Evolutionary conservation across 192 early-diverging fungal genomes (phyloP), one percentile per base, ranked within the genome.

Genomic region (Coemansia sp.): DNA sequence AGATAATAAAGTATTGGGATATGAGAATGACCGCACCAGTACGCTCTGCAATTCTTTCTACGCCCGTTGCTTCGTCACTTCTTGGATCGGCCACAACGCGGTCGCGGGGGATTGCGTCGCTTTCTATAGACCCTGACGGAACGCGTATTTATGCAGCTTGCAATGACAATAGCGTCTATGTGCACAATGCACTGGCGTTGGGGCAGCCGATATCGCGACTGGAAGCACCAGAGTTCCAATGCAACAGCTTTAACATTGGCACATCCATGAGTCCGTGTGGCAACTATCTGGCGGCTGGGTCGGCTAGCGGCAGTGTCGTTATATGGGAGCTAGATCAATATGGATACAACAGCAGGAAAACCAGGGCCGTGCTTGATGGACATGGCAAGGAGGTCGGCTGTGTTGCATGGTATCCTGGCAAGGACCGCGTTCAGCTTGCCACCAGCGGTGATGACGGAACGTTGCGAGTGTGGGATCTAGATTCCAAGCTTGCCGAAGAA

Each of bases 1-100:
- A 71, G 18, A 70, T 86, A 26, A 77, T 96, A 39, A 93, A 91
- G 74, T 85, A 90, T 41, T 96, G 94, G 94, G 94, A 96, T 70
- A 78, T 91, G 60, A 75, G 94, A 8, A 85, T 71, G 63, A 78
- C 49, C 26, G 79, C 65, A 18, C 79, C 73, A 53, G 68, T 80
- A 43, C 68, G 73, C 40, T 67, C 74, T 16, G 56, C 79, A 37
- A 72, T 70, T 52, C 72, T 74, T 44, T 88, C 86, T 2, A 59
- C 60, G 12, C 87, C 72, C 12, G 65, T 62, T 23, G 71, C 69
- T 26, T 72, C 69, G 19, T 84, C 81, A 53, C 71, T 54, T 65
- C 84, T n/a, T 67, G 63, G 43, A 72, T 77, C 56, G 64, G 71
- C 43, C 76, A 63, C 41, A 23, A 67, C 4, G 54, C 69, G 70